Evolutionary conservation across 1,284 basidiomycete species (phyloP).

Genomic region (Trametes polyzona): DNA sequence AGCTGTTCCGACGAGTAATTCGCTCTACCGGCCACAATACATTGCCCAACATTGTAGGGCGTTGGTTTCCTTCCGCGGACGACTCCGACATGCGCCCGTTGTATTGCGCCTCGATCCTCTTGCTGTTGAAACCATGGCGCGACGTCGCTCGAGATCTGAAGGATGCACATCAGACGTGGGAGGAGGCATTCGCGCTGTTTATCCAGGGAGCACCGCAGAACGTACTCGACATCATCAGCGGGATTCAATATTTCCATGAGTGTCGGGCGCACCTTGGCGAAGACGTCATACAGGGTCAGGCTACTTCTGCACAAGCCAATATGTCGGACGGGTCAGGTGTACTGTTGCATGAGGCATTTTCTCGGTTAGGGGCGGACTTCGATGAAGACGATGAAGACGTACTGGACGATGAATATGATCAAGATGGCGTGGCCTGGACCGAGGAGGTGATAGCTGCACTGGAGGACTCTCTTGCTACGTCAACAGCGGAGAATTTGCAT

Average conservation of each 20-base stretch:
- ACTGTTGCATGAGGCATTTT: too few relatives aligned
- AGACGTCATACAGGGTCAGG: too few relatives aligned
- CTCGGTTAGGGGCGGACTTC: too few relatives aligned
- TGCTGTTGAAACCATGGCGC: slow-evolving; percentile 41
- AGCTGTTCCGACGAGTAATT: slow-evolving; percentile 30
- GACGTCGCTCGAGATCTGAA: slow-evolving; percentile 35
- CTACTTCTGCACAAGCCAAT: neutral
- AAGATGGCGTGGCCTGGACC: too few relatives aligned
- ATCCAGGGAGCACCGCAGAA: neutral
- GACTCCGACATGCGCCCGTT: slow-evolving; percentile 29
- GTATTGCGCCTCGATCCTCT: slow-evolving; percentile 36
- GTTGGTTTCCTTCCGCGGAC: slow-evolving; percentile 36
- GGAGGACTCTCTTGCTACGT: too few relatives aligned
- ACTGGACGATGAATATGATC: too few relatives aligned
- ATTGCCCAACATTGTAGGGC: slow-evolving; percentile 39
- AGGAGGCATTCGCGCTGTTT: slow-evolving; percentile 12
- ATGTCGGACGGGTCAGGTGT: too few relatives aligned
- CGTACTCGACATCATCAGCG: slow-evolving; percentile 27
- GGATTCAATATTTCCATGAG: slow-evolving; percentile 43
- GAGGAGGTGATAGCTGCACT: too few relatives aligned
- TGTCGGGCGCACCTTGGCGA: slow-evolving; percentile 19
- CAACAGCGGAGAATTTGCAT: too few relatives aligned
- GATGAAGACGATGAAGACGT: too few relatives aligned
- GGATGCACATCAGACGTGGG: slow-evolving; percentile 27
- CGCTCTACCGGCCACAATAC: slow-evolving; percentile 36